phyloP scores from a whole-genome alignment of 495 filamentous ascomycete species.

The Pseudoneurospora amorphoporcata region DNA sequence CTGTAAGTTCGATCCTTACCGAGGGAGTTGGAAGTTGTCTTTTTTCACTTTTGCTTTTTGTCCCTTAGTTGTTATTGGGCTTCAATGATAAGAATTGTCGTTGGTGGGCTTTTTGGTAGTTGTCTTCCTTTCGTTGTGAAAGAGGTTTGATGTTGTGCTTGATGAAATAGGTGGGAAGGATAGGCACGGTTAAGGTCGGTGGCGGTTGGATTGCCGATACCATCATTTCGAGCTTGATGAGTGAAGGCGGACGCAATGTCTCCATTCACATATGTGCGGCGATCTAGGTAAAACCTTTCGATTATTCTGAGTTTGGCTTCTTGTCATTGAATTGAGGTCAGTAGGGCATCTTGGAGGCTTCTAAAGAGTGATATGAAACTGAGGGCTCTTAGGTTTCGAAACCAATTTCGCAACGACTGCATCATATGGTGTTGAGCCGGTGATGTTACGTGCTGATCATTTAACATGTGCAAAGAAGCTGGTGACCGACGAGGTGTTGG shows the following conservation, averaged over 20 bases:
- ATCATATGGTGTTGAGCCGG: background rate
- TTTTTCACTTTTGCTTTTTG: background rate
- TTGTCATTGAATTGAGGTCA: background rate
- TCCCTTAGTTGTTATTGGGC: background rate
- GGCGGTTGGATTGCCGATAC: too few relatives aligned
- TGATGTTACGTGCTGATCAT: background rate
- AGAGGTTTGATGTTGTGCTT: too few relatives aligned
- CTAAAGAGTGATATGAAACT: background rate
- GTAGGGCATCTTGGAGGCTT: background rate
- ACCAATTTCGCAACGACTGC: background rate
- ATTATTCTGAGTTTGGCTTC: background rate
- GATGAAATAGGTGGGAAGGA: too few relatives aligned
- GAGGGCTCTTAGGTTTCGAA: background rate
- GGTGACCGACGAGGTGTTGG: too few relatives aligned
- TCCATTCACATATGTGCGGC: background rate
- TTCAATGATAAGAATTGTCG: background rate
- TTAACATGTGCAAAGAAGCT: background rate
- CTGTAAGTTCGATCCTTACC: background rate
- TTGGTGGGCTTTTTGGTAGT: background rate
- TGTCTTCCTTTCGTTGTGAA: too few relatives aligned
- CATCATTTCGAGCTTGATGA: background rate
- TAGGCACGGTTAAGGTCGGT: too few relatives aligned
- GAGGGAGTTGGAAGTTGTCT: background rate
- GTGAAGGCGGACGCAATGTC: background rate
- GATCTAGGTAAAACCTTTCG: background rate